A percentile compares a stretch with the other conserved stretches of the same genome.
Evolutionary conservation across 345 rosid genomes (phyloP).

Genomic region (Adansonia digitata): DNA sequence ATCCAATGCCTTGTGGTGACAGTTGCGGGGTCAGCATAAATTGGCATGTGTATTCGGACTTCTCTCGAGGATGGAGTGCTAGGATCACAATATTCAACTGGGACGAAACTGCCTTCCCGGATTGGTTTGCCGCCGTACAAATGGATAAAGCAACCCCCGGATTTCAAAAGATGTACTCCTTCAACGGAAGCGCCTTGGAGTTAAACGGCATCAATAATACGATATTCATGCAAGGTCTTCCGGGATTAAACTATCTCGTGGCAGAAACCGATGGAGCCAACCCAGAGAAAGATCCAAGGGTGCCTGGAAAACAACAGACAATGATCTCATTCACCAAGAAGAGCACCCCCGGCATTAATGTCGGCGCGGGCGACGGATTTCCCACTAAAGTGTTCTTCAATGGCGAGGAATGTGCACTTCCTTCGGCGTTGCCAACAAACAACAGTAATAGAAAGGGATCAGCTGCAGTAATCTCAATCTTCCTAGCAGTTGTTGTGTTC

Average conservation of each 20-base stretch:
- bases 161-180: constrained; percentile 71
- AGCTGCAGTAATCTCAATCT: constrained; percentile 16
- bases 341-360: constrained; percentile 57
- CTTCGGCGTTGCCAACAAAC: constrained; percentile 46
- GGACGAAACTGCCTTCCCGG: constrained; percentile 63
- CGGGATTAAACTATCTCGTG: constrained; percentile 77
- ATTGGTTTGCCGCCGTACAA: constrained; percentile 85
- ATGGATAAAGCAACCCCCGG: constrained; percentile 64
- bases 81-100: constrained; percentile 90
- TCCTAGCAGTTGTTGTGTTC: constrained; percentile 28
- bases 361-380: constrained; percentile 74
- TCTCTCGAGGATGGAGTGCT: constrained; percentile 76
- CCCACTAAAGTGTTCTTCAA: constrained; percentile 91
- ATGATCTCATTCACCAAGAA: constrained; percentile 84
- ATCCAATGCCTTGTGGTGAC: constrained; percentile 83
- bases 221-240: constrained; percentile 69
- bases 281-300: constrained; percentile 57
- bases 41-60: constrained; percentile 81
- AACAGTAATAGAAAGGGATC: constrained; percentile 32
- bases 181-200: constrained; percentile 51
- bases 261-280: constrained; percentile 53
- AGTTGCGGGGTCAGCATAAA: constrained; percentile 91
- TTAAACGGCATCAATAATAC: constrained; percentile 49
- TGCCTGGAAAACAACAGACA: constrained; percentile 93
- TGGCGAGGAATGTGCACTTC: constrained; percentile 89